phyloP scores from a whole-genome alignment of 1,284 basidiomycete species.

The Ganoderma lucidum region DNA sequence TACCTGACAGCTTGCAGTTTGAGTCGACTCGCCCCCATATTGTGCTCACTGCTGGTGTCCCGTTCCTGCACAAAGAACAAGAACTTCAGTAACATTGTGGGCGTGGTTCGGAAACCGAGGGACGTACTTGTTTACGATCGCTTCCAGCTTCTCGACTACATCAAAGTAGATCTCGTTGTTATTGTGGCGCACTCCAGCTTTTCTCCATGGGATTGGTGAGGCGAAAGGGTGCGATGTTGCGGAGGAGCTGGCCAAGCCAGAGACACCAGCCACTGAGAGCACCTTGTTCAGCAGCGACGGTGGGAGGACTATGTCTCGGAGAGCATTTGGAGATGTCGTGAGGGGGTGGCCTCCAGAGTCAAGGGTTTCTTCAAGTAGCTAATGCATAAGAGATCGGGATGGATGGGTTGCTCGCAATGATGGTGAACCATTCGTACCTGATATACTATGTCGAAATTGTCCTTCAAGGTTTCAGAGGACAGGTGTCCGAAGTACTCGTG shows the following conservation, averaged over 20 bases:
- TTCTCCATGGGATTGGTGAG: constrained; percentile 95
- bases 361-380: constrained; percentile 95
- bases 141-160: constrained; percentile 84
- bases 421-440: constrained; percentile 61
- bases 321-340: constrained; percentile 92
- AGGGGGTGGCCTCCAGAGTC: constrained; percentile 92
- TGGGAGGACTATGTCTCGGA: constrained; percentile 92
- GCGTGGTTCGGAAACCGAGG: neutral
- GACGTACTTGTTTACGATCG: constrained; percentile 83
- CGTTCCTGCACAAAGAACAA: constrained; percentile 61
- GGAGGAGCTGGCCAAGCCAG: constrained; percentile 49
- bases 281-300: constrained; percentile 86
- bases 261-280: constrained; percentile 60
- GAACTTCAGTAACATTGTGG: too few species aligned
- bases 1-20: constrained; percentile 86
- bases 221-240: constrained; percentile 76
- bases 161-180: constrained; percentile 97
- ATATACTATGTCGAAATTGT: constrained; percentile 97
- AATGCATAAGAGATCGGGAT: constrained; percentile 1
- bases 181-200: constrained; percentile 84
- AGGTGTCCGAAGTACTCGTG: constrained; percentile 87
- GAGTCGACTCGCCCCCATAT: constrained; percentile 86
- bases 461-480: constrained; percentile 79
- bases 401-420: neutral
- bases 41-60: constrained; percentile 73